Evolutionary conservation across 139 green algal species (phyloP), one percentile per base, ranked within the genome.

Genomic region (Picochlorum sp.): DNA sequence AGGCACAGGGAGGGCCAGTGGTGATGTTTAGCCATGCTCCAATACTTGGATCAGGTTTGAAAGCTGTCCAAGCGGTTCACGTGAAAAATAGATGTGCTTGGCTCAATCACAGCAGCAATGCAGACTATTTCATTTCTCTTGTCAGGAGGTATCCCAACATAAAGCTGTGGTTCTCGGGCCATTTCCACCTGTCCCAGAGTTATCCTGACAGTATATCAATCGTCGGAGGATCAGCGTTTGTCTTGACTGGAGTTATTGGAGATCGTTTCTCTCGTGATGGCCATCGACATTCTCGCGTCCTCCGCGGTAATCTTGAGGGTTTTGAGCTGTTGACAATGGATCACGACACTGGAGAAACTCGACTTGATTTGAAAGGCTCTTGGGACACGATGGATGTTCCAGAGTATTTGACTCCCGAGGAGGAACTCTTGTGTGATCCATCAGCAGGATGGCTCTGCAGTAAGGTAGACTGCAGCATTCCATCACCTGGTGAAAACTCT

Each of bases 201-300:
- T 93, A 92, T 55, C 61, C 65, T 1, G 81, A 89, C 70, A 52
- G 49, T 23, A 71, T 94, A 51, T 80, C 73, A 4, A 63, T 79
- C 2, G 75, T 86, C 3, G 81, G 81, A 30, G 49, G 68, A 45
- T 78, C 71, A n/a, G 79, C 86, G 0, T 94, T 92, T 69, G 81
- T 92, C 10, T 78, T 89, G 67, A 86, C 81, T 0, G 87, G 87
- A 55, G 87, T 94, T n/a, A 92, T 92, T 44, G 87, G 87, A 2
- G 65, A 78, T 49, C 68, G 77, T 61, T 88, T 78, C 72, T 85
- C 84, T 64, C 66, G 87, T 1, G 87, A 94, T 59, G 86, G 85
- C 49, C 68, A 69, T 67, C 28, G 71, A 3, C 75, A 82, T 49
- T 74, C 62, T 6, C 49, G 75, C 14, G 4, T 82, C 18, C 50